Conservation (phyloP, 257 asterid species). For the Solanum lycopersicoides region DNA sequence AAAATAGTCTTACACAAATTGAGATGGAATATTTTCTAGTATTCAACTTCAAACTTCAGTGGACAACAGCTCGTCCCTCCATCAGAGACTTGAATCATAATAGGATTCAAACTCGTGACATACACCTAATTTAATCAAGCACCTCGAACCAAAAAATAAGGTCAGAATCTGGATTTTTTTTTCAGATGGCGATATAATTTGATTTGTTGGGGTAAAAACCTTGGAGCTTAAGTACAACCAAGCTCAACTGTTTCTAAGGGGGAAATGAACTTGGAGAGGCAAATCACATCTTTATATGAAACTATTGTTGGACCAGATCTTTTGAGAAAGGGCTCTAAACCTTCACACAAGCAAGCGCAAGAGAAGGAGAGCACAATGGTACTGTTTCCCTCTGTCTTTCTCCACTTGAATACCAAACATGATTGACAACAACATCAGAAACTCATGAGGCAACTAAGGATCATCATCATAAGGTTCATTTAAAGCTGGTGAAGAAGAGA, state of each 20-base stretch:
- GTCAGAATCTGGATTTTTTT: neutral
- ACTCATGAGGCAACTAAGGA: constrained; percentile 30
- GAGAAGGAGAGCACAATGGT: neutral
- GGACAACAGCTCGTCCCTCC: neutral
- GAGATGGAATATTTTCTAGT: neutral
- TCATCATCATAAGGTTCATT: constrained; percentile 59
- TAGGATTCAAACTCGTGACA: neutral
- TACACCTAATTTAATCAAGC: neutral
- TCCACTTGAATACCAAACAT: neutral
- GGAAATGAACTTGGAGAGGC: neutral
- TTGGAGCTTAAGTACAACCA: neutral
- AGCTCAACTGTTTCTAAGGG: neutral
- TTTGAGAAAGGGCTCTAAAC: neutral
- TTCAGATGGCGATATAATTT: neutral
- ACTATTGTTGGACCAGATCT: neutral
- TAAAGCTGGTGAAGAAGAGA: constrained; percentile 18
- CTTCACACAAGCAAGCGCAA: neutral
- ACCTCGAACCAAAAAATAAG: neutral
- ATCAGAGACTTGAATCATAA: neutral
- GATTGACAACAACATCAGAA: neutral
- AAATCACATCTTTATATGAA: neutral
- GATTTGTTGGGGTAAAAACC: neutral
- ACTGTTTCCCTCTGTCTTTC: neutral
- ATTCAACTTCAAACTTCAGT: neutral
- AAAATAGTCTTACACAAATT: neutral